Evolutionary conservation across 805 yeast genomes (phyloP).

Genomic region (Metschnikowia henanensis): DNA sequence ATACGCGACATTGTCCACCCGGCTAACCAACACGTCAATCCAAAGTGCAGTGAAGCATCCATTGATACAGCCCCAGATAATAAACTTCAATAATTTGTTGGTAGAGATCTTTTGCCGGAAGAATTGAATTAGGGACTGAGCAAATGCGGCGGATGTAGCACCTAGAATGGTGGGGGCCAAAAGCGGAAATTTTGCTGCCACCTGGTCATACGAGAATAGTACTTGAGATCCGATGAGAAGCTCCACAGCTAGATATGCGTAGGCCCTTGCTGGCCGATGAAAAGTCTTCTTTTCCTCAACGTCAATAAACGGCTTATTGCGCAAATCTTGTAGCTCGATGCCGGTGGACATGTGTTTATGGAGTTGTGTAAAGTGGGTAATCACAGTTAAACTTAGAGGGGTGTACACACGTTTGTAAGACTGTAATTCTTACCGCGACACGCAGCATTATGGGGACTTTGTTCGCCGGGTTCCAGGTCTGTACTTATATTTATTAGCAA

Average conservation of each 20-base stretch:
- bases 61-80: conserved; percentile 60
- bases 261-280: conserved; percentile 10
- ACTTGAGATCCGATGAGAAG: conserved; percentile 24
- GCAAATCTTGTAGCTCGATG: conserved; percentile 19
- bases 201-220: conserved; percentile 29
- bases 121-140: conserved; percentile 40
- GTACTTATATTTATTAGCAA: too few species aligned
- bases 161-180: conserved; percentile 41
- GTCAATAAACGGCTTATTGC: conserved; percentile 18
- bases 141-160: conserved; percentile 40
- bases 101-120: conserved; percentile 31
- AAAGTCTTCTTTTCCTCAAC: conserved; percentile 9
- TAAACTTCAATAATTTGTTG: conserved; percentile 44
- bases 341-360: conserved; percentile 13
- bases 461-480: too few species aligned
- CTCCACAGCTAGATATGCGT: conserved; percentile 28
- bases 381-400: too few species aligned
- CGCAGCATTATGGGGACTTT: too few species aligned
- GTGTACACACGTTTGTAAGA: too few species aligned
- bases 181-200: conserved; percentile 24
- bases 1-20: conserved; percentile 33
- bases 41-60: conserved; percentile 56
- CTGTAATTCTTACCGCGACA: too few species aligned
- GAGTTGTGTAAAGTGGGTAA: background rate
- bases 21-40: conserved; percentile 47